phyloP scores from a whole-genome alignment of 176 grass and related monocot species.

The Thinopyrum elongatum region DNA sequence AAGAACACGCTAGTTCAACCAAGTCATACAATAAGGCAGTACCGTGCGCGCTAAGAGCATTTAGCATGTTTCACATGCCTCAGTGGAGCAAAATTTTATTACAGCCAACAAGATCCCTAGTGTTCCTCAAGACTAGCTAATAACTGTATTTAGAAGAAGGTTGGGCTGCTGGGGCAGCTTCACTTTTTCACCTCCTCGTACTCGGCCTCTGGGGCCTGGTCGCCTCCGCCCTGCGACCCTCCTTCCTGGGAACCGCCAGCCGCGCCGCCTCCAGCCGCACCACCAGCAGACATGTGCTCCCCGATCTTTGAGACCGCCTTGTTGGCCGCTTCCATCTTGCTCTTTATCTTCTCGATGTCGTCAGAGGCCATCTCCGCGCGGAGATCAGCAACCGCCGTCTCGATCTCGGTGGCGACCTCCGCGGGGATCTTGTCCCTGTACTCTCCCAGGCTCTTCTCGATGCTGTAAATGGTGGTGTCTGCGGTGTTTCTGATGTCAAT shows the following conservation, averaged over 20 bases:
- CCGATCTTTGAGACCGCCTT: conserved; percentile 29
- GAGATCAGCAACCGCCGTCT: conserved; percentile 10
- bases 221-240: conserved; percentile 23
- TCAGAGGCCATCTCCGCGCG: conserved; percentile 35
- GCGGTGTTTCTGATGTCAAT: conserved; percentile 50
- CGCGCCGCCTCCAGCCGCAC: neutral
- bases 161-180: neutral
- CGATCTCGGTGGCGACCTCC: conserved; percentile 44
- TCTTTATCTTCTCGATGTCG: conserved; percentile 39
- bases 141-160: neutral
- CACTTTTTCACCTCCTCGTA: conserved; percentile 51
- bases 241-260: neutral
- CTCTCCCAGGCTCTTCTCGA: conserved; percentile 51
- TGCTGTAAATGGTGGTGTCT: conserved; percentile 47
- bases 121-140: conserved; percentile 14
- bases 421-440: conserved; percentile 44
- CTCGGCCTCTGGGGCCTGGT: conserved; percentile 42
- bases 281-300: conserved; percentile 37
- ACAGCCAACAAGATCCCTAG: conserved; percentile 19
- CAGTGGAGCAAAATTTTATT: conserved; percentile 26
- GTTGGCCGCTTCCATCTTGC: conserved; percentile 39
- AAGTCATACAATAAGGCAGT: neutral
- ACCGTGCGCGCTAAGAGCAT: neutral
- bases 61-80: conserved; percentile 15
- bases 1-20: conserved; percentile 6